Evolutionary conservation across 1,284 basidiomycete genomes (phyloP).

Genomic region (Ceratobasidium sp.): DNA sequence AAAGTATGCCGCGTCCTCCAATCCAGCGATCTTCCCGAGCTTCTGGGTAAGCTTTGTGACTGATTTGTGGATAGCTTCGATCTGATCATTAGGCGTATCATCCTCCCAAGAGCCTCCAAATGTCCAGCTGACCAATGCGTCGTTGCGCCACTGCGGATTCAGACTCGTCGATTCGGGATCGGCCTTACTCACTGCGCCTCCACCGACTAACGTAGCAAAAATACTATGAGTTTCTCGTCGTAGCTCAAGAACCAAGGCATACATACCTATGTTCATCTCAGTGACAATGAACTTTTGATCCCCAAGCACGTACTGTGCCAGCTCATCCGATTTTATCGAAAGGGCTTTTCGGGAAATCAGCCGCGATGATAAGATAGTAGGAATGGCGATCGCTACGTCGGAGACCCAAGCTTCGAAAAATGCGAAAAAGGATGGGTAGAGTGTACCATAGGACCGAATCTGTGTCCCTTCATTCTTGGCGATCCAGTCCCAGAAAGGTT

Average conservation of each 20-base stretch:
- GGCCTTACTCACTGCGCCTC: conserved; percentile 56
- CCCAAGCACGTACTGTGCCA: not conserved
- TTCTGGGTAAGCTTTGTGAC: conserved; percentile 52
- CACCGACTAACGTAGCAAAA: conserved; percentile 52
- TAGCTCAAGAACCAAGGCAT: too few species aligned
- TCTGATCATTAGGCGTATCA: conserved; percentile 49
- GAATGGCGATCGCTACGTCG: not conserved
- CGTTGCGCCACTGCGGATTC: conserved; percentile 59
- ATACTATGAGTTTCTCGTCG: not conserved
- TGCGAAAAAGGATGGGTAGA: conserved; percentile 12
- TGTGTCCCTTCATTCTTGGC: not conserved
- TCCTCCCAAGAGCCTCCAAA: conserved; percentile 53
- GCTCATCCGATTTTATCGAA: not conserved
- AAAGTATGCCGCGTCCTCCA: conserved; percentile 55
- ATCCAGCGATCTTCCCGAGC: conserved; percentile 51
- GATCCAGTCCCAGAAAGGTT: conserved; percentile 1
- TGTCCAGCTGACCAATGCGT: conserved; percentile 52
- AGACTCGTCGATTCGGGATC: conserved; percentile 57
- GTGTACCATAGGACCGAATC: not conserved
- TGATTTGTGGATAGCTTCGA: conserved; percentile 50
- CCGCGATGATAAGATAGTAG: not conserved
- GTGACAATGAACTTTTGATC: not conserved
- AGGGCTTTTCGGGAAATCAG: not conserved
- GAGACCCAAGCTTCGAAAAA: not conserved
- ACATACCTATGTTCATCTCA: conserved; percentile 1